Base-by-base conservation (phyloP, 1,284 basidiomycete species). In the Tylopilus sp. region DNA sequence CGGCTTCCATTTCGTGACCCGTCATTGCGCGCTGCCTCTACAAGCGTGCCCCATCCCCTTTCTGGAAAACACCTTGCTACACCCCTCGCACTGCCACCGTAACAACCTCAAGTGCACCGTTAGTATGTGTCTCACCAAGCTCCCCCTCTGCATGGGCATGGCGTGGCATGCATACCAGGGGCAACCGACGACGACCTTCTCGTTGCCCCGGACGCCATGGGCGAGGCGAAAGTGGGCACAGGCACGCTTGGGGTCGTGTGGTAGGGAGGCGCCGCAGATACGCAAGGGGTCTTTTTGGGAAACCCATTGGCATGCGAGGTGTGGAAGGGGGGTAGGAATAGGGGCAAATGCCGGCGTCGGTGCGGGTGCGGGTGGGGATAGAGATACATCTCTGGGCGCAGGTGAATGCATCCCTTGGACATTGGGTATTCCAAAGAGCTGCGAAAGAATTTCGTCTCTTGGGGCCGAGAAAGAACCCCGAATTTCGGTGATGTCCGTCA, bases 111-210 rank as follows among this genome's bases (percentile, higher is more conserved):
- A 17, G 18, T 61, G 59, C 6, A 61, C 60, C 1, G 62, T 18
- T 20, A 59, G 18, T 2, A 61, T 1, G 42, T 61, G 59, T 7
- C 59, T 31, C 14, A 62, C 44, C 7, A 61, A 11, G 8, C 62
- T 61, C 0, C 59, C 62, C 9, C 60, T 49, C 15, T 61, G 59
- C 59, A 61, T 61, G 3, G 51, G 60, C 1, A 48, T 37, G 4
- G 52, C 51, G 1, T 12, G 20, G 29, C 59, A 61, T 9, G 5
- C 44, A 6, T 48, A 7, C 59, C 59, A 61, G 1, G 12, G 31
- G 14, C 59, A 61, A 7, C 6, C 1, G 10, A 46, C 43, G 8
- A 29, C 36, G 18, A 3, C 50, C 29, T 51, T 61, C 12, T 61
- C 62, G n/a, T 51, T 62, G 1, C 59, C 59, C 4, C 62, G 48